Evolutionary conservation across 768 basidiomycete genomes (phyloP), one percentile per base, ranked within the genome.

Genomic region (Agaricus bisporus): DNA sequence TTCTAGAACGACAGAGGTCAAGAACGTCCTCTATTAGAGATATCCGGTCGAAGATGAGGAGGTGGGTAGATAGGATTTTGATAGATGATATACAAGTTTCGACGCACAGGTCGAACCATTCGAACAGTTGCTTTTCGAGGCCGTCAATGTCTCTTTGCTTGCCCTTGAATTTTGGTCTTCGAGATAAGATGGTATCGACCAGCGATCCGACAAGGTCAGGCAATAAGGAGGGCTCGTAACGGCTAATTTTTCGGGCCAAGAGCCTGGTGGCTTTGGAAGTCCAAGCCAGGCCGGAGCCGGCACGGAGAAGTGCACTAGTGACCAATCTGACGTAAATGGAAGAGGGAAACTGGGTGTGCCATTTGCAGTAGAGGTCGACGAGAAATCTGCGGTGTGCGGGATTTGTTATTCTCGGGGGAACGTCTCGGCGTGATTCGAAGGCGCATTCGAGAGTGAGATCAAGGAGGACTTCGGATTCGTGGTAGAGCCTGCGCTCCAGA

Each of bases 331-430:
- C 62, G 55, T 75, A 78, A 3, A 61, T 61, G 15, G 59, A 58
- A 12, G 64, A 60, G 11, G 64, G 54, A 53, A 59, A 45, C 20
- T 56, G 66, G 20, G 56, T 59, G 43, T 55, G 64, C 74, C 80
- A 82, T 41, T 61, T 64, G n/a, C 62, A 58, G 41, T 66, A 67
- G 26, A 82, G 68, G 42, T 77, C 72, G 14, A 72, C 56, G 38
- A 84, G 71, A 59, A 77, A 82, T 46, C 66, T 67, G 11, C 67
- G 64, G 62, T 82, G 77, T 2, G 71, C 67, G 3, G 77, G 71
- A 49, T 80, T 76, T 15, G 68, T 70, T 41, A 76, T 64, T n/a
- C 39, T 46, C 12, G 53, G 41, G 2, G 29, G 28, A 18, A n/a
- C 10, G 10, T 32, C 39, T 11, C 66, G 67, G 2, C 70, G 66